Base-by-base conservation (phyloP, 768 basidiomycete species). In the Hirschioporus abietinus region DNA sequence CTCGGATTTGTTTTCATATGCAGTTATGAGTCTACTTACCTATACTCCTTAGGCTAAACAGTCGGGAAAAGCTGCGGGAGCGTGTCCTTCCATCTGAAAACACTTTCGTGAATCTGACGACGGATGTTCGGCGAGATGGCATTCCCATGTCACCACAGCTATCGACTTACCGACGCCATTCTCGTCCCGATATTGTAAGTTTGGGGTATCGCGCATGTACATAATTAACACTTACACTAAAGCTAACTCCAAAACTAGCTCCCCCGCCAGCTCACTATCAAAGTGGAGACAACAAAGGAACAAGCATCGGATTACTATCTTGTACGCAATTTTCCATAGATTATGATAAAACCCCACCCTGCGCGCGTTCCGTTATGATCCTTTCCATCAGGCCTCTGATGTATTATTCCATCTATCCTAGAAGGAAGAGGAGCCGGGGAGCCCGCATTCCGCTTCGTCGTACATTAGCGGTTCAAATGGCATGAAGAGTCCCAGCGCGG, bases 11-110 rank as follows among this genome's bases (percentile, higher is more conserved):
- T 3, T 61, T 34, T 15, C 9, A 4, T 23, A 2, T 24, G 10
- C 36, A 42, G 42, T 9, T 24, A 7, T 7, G 18, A 60, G 23
- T 35, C 62, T 67, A 27, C 63, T 25, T 2, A 6, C 23, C 25
- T 26, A 12, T 23, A 57, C 68, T 34, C 12, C 3, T 25, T 61
- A 83, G 83, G 23, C 71, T 84, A 60, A 83, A 84, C 71, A 81
- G 82, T 71, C 78, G 82, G 15, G 80, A 80, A 35, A 78, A 76
- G 18, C 74, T 83, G n/a, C 79, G 82, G 25, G 81, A 81, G 65
- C 78, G 77, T 66, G 68, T 66, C 52, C 52, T 64, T 30, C 65
- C 60, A 23, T 61, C 60, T 58, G 42, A 66, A 34, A 15, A 65
- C 69, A 18, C 64, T 67, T 30, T 67, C 20, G 42, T 34, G 26